phyloP scores from a whole-genome alignment of 345 rosid species.

The Sonneratia caseolaris region DNA sequence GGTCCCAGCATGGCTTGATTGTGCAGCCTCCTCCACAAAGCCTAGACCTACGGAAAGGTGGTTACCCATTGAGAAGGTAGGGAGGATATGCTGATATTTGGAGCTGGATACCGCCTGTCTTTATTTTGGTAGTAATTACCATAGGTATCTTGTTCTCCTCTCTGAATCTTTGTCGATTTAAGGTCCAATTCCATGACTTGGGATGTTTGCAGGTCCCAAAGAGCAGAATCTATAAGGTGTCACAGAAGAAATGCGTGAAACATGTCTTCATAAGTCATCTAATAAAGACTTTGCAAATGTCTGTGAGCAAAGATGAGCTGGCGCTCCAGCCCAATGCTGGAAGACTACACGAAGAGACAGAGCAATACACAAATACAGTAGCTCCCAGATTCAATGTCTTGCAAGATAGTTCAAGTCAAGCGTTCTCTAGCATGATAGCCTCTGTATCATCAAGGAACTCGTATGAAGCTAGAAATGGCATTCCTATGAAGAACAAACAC shows the following conservation, averaged over 20 bases:
- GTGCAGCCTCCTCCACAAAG: conserved; percentile 26
- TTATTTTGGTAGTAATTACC: not conserved
- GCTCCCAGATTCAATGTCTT: not conserved
- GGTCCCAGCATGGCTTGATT: conserved; percentile 51
- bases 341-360: conserved; percentile 24
- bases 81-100: conserved; percentile 2
- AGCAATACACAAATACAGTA: conserved; percentile 9
- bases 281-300: conserved; percentile 32
- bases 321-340: conserved; percentile 16
- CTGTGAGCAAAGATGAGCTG: conserved; percentile 24
- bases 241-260: conserved; percentile 45
- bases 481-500: conserved; percentile 15
- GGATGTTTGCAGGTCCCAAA: conserved; percentile 23
- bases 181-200: not conserved
- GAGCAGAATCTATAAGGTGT: conserved; percentile 16
- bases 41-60: conserved; percentile 20
- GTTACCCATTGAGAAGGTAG: conserved; percentile 32
- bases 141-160: not conserved
- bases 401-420: not conserved
- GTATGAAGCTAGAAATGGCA: conserved; percentile 17
- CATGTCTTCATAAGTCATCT: conserved; percentile 61
- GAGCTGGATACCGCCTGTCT: not conserved
- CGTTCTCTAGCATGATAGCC: conserved; percentile 5
- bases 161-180: not conserved
- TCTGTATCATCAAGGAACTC: conserved; percentile 13